Base-by-base conservation (phyloP, 2,329 filamentous ascomycete genomes). In the Fusarium hostae region DNA sequence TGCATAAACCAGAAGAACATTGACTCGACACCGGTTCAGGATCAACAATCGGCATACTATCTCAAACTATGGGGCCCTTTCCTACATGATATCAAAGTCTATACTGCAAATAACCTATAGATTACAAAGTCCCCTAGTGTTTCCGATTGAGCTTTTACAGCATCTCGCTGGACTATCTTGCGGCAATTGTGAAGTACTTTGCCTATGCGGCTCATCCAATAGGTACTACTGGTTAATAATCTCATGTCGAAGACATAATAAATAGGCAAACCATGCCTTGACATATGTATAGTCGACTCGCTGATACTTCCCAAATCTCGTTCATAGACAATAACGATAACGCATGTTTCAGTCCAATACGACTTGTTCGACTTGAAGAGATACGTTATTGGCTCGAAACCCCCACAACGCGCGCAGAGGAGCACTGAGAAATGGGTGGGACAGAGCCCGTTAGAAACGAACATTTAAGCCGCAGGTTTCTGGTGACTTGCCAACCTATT, bases 361-460 rank as follows among this genome's bases (percentile, higher is more conserved):
- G 43, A 22, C 30, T n/a, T 65, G 34, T 51, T 50, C 37, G 48
- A 56, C 39, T 35, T 32, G 15, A 18, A 35, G 13, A 39, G 57
- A 54, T 57, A 63, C 45, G 24, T 65, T 59, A 75, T 75, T 76
- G 72, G 74, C 56, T 54, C 60, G 34, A 47, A 73, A 68, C 63
- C 73, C 74, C 74, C 73, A 66, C 74, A 74, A 57, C 32, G 52
- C 32, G 52, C 41, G 37, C 26, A 55, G 51, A 56, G 37, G 50
- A 52, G 39, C 37, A 68, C 50, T 43, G 44, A 56, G 63, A 63
- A 63, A 61, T 59, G 30, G 24, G 74, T 67, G 68, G 74, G 61
- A 76, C 65, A 65, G 30, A 62, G 45, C 44, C 55, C 52, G 51
- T 40, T 58, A 50, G 48, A 63, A 41, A 55, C 59, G 34, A 55